These are phyloP conservation scores for Penicillium sp. DNA, from an alignment of 2,329 filamentous ascomycete species.

Conservation along the genomic window DNA sequence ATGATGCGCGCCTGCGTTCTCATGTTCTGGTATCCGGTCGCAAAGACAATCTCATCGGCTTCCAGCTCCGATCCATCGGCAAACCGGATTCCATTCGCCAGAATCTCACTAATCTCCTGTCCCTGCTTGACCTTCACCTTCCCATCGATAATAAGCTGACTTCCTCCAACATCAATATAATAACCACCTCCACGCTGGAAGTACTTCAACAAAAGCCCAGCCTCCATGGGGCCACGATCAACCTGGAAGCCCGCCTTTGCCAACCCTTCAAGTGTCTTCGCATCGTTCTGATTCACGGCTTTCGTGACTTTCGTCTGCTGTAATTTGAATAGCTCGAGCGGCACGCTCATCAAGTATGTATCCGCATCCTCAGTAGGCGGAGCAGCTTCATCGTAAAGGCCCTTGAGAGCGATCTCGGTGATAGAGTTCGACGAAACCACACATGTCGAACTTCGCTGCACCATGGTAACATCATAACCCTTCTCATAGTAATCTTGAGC, in stretches of 20 bases:
- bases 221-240: slow-evolving; percentile 58
- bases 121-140: slow-evolving; percentile 66
- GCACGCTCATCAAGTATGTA: slow-evolving; percentile 58
- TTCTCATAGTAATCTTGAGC: slow-evolving; percentile 67
- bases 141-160: slow-evolving; percentile 61
- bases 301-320: slow-evolving; percentile 52
- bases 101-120: slow-evolving; percentile 56
- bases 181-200: slow-evolving; percentile 67
- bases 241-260: slow-evolving; percentile 60
- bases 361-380: slow-evolving; percentile 68
- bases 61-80: slow-evolving; percentile 59
- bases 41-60: slow-evolving; percentile 65
- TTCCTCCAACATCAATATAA: slow-evolving; percentile 68
- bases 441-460: slow-evolving; percentile 66
- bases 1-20: slow-evolving; percentile 59
- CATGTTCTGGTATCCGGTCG: slow-evolving; percentile 67
- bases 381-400: slow-evolving; percentile 48
- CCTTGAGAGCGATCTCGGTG: slow-evolving; percentile 54
- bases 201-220: slow-evolving; percentile 63
- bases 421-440: slow-evolving; percentile 60
- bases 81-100: slow-evolving; percentile 51
- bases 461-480: slow-evolving; percentile 67
- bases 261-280: slow-evolving; percentile 46
- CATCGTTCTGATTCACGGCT: slow-evolving; percentile 36
- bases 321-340: slow-evolving; percentile 61